phyloP scores from a whole-genome alignment of 768 basidiomycete species.

The Fomitopsis serialis region DNA sequence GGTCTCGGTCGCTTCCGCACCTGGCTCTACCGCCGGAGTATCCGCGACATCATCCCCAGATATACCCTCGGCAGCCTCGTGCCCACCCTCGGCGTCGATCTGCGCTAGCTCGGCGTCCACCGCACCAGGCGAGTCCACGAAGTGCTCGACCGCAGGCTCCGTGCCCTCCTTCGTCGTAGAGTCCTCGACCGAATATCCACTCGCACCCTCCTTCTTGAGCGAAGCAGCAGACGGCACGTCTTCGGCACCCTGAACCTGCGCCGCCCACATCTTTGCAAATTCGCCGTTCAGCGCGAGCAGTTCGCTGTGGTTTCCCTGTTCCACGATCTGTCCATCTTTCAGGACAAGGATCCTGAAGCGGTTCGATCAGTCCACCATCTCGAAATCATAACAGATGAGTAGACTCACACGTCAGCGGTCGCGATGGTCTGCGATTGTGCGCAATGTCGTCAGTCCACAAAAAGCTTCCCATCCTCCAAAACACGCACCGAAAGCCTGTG shows the following conservation, averaged over 20 bases:
- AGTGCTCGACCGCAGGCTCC: conserved; percentile 6
- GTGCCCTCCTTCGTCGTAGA: conserved; percentile 3
- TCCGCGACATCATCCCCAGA: conserved; percentile 10
- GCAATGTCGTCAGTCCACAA: neutral
- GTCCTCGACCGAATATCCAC: conserved; percentile 39
- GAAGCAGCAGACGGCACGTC: conserved; percentile 33
- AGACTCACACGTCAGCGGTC: conserved; percentile 42
- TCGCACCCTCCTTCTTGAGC: conserved; percentile 30
- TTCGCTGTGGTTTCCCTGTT: conserved; percentile 77
- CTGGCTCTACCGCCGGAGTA: conserved; percentile 5
- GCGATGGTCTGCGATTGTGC: conserved; percentile 39
- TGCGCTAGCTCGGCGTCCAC: conserved; percentile 14
- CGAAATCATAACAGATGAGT: neutral
- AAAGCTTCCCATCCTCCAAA: neutral
- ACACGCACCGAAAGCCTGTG: conserved; percentile 70
- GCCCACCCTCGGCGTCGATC: conserved; percentile 6
- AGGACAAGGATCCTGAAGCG: conserved; percentile 76
- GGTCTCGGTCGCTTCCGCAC: conserved; percentile 9
- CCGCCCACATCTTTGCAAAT: conserved; percentile 87
- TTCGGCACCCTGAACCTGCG: conserved; percentile 68
- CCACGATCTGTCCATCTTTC: conserved; percentile 83
- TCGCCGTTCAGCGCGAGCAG: conserved; percentile 64
- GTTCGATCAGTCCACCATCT: neutral
- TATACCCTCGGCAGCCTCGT: conserved; percentile 3
- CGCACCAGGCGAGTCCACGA: neutral